A percentile compares a stretch with the other conserved stretches of the same genome.
Conservation (phyloP, 352 stramenopile species). For the Globisporangium heterothallicum region DNA sequence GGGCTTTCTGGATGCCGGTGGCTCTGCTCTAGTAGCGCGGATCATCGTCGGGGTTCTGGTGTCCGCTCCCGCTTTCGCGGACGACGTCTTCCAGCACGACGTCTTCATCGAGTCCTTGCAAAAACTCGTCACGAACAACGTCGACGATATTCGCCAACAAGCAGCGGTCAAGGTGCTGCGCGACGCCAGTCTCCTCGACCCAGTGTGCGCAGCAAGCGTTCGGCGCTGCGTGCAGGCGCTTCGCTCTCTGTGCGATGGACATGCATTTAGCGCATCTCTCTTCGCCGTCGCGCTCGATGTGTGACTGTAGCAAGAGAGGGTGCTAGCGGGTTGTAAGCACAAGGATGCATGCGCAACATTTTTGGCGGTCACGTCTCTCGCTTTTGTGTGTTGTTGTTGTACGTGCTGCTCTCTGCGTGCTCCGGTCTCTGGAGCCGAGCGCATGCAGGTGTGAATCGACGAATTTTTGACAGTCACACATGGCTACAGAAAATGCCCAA, state of each 20-base stretch:
- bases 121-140: slow-evolving; percentile 38
- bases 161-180: slow-evolving; percentile 48
- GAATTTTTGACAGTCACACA: too few relatives aligned
- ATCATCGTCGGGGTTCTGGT: slow-evolving; percentile 25
- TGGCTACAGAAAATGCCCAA: too few relatives aligned
- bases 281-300: slow-evolving; percentile 50
- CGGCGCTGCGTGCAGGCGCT: slow-evolving; percentile 30
- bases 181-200: slow-evolving; percentile 23
- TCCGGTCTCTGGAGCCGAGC: too few relatives aligned
- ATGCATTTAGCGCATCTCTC: slow-evolving; percentile 43
- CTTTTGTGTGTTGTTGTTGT: too few relatives aligned
- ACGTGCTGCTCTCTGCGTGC: too few relatives aligned
- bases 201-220: slow-evolving; percentile 20
- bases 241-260: slow-evolving; percentile 23
- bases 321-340: too few relatives aligned
- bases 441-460: too few relatives aligned
- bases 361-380: too few relatives aligned
- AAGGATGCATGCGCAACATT: too few relatives aligned
- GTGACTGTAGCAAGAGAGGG: too few relatives aligned
- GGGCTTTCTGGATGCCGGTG: slow-evolving; percentile 31
- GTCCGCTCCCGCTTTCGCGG: neutral
- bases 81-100: slow-evolving; percentile 31
- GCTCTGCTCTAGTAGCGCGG: slow-evolving; percentile 28
- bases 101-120: slow-evolving; percentile 32
- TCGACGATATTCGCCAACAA: slow-evolving; percentile 61